A percentile compares a stretch with the other conserved stretches of the same genome.
Conservation (phyloP, 2,329 filamentous ascomycete species). For the Pezicula radicicola region DNA sequence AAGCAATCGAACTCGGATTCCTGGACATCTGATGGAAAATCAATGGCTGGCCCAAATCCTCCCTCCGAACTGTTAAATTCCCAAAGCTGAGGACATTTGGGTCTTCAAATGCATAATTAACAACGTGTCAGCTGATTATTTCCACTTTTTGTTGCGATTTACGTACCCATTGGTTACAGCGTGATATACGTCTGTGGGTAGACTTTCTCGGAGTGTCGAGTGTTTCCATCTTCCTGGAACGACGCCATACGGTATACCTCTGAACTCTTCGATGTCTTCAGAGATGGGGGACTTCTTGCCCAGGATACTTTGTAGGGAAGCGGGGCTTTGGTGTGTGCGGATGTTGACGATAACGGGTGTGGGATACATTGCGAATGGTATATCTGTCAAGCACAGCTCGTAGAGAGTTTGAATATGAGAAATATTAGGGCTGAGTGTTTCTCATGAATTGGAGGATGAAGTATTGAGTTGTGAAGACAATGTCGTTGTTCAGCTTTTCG, state of each 20-base stretch:
- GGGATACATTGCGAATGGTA: not conserved
- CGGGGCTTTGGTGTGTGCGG: not conserved
- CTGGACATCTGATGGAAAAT: slow-evolving; percentile 2
- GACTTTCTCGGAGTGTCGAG: not conserved
- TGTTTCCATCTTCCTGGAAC: slow-evolving; percentile 7
- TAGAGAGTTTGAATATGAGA: no score
- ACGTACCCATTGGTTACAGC: slow-evolving; percentile 4
- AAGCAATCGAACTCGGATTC: slow-evolving; percentile 8
- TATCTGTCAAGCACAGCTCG: no score
- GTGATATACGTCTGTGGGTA: slow-evolving; percentile 3
- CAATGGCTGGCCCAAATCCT: slow-evolving; percentile 1
- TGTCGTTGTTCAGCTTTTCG: no score
- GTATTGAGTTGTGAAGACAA: no score
- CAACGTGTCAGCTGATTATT: no score
- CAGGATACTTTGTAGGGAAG: not conserved
- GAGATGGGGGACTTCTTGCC: slow-evolving; percentile 3
- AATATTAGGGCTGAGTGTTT: no score
- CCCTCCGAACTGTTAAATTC: slow-evolving; percentile 1
- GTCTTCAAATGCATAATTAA: not conserved
- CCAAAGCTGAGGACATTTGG: slow-evolving; percentile 7
- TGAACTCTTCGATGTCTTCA: slow-evolving; percentile 7
- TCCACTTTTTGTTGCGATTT: no score
- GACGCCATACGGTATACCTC: slow-evolving; percentile 7
- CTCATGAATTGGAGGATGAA: no score
- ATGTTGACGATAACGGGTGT: not conserved